phyloP scores from a whole-genome alignment of 2,329 filamentous ascomycete genomes.

The Aulographum hederae region DNA sequence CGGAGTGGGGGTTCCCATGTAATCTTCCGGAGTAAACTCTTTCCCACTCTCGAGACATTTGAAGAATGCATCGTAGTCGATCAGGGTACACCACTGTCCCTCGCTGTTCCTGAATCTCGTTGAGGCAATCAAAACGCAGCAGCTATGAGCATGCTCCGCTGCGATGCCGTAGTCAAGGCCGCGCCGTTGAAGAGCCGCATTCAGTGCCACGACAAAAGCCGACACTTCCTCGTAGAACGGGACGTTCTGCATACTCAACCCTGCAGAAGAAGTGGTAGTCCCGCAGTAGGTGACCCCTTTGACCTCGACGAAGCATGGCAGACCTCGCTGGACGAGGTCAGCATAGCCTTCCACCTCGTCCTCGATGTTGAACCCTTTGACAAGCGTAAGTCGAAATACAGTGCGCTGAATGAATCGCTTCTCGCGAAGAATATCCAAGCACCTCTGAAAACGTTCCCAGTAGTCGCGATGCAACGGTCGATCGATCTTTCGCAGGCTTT shows the following conservation, averaged over 20 bases:
- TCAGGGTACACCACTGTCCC: constrained; percentile 76
- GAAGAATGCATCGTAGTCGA: constrained; percentile 84
- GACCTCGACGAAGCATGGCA: constrained; percentile 86
- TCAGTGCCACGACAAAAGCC: constrained; percentile 61
- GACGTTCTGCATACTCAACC: constrained; percentile 92
- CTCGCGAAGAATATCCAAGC: constrained; percentile 73
- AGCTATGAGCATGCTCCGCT: constrained; percentile 88
- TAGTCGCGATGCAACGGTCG: constrained; percentile 87
- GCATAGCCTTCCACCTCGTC: constrained; percentile 86
- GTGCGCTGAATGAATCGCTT: constrained; percentile 75
- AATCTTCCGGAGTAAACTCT: constrained; percentile 59
- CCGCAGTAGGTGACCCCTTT: constrained; percentile 97
- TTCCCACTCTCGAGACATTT: constrained; percentile 52
- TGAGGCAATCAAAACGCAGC: constrained; percentile 75
- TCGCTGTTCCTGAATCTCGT: constrained; percentile 58
- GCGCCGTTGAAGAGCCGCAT: constrained; percentile 46
- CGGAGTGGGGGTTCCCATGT: constrained; percentile 67
- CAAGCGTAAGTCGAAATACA: constrained; percentile 84
- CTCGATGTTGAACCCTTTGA: constrained; percentile 96
- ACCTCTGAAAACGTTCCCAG: constrained; percentile 88
- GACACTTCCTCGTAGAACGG: constrained; percentile 87
- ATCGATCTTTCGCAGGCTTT: constrained; percentile 76
- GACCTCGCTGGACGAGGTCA: constrained; percentile 63
- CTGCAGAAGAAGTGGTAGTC: constrained; percentile 68
- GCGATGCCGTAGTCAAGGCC: constrained; percentile 78